phyloP scores from a whole-genome alignment of 2,329 filamentous ascomycete genomes.

The Colletotrichum cordylinicola region DNA sequence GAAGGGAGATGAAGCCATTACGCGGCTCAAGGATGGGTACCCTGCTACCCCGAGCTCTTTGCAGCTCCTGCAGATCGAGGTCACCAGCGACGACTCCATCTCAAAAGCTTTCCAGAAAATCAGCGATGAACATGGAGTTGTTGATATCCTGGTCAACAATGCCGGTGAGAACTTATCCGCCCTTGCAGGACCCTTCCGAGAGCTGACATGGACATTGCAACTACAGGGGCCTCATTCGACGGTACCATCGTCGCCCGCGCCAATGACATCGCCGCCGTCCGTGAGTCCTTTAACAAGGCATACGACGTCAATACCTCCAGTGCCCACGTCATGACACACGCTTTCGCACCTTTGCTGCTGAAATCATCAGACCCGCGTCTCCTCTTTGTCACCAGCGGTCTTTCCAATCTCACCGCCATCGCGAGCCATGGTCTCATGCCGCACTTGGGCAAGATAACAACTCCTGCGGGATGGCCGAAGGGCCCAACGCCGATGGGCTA shows the following conservation, averaged over 20 bases:
- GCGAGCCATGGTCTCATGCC: conserved; percentile 22
- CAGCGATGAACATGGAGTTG: conserved; percentile 27
- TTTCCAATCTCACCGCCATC: conserved; percentile 37
- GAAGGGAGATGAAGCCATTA: conserved; percentile 56
- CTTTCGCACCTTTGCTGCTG: conserved; percentile 38
- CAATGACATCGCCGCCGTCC: conserved; percentile 26
- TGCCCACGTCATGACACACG: conserved; percentile 41
- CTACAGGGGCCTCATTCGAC: conserved; percentile 16
- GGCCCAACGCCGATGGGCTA: conserved; percentile 39
- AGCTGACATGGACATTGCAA: conserved; percentile 11
- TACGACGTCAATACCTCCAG: conserved; percentile 58
- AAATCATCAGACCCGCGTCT: conserved; percentile 47
- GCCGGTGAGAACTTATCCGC: conserved; percentile 21
- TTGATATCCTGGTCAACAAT: conserved; percentile 41
- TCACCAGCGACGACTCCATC: conserved; percentile 55
- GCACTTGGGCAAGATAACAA: conserved; percentile 39
- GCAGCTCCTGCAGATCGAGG: conserved; percentile 55
- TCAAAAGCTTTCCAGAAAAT: conserved; percentile 30
- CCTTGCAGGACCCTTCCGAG: not conserved
- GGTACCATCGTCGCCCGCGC: conserved; percentile 43
- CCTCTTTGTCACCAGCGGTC: conserved; percentile 52
- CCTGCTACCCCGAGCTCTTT: conserved; percentile 46
- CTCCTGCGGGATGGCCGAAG: conserved; percentile 49
- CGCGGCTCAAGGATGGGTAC: conserved; percentile 43
- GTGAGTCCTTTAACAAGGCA: conserved; percentile 48